These are phyloP conservation scores for Endocladia muricata DNA, from an alignment of 31 red algal genomes.

Conservation along the genomic window DNA sequence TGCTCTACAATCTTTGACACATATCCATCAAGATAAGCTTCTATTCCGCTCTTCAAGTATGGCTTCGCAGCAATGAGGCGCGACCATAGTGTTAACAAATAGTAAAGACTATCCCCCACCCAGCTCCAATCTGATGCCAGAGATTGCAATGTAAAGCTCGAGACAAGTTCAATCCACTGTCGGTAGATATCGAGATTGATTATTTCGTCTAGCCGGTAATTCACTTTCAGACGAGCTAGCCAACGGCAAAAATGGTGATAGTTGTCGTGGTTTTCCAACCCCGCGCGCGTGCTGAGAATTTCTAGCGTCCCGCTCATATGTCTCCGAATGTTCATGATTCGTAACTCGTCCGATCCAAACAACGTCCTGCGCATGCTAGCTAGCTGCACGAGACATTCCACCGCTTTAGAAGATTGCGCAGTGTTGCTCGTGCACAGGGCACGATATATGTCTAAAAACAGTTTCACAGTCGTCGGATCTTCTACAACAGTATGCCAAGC, in stretches of 20 bases:
- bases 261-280: slow-evolving; percentile 80
- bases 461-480: slow-evolving; percentile 71
- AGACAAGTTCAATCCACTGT: slow-evolving; percentile 82
- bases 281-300: slow-evolving; percentile 58
- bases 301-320: slow-evolving; percentile 72
- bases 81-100: slow-evolving; percentile 82
- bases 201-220: slow-evolving; percentile 89
- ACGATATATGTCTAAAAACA: slow-evolving; percentile 77
- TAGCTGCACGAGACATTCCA: slow-evolving; percentile 86
- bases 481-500: slow-evolving; percentile 81
- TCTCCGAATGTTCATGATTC: slow-evolving; percentile 58
- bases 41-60: slow-evolving; percentile 62
- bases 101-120: slow-evolving; percentile 77
- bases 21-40: slow-evolving; percentile 60
- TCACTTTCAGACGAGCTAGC: slow-evolving; percentile 85
- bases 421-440: slow-evolving; percentile 57
- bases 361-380: slow-evolving; percentile 75
- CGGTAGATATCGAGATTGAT: slow-evolving; percentile 61
- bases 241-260: slow-evolving; percentile 94
- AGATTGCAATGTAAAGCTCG: slow-evolving; percentile 75
- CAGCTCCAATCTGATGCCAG: slow-evolving; percentile 81
- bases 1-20: slow-evolving; percentile 80
- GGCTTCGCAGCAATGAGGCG: slow-evolving; percentile 70
- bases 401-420: slow-evolving; percentile 31
- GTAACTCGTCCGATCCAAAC: slow-evolving; percentile 75